Evolutionary conservation across 1,139 yeast genomes (phyloP), one percentile per base, ranked within the genome.

Genomic region (Sugiyamaella sp.): DNA sequence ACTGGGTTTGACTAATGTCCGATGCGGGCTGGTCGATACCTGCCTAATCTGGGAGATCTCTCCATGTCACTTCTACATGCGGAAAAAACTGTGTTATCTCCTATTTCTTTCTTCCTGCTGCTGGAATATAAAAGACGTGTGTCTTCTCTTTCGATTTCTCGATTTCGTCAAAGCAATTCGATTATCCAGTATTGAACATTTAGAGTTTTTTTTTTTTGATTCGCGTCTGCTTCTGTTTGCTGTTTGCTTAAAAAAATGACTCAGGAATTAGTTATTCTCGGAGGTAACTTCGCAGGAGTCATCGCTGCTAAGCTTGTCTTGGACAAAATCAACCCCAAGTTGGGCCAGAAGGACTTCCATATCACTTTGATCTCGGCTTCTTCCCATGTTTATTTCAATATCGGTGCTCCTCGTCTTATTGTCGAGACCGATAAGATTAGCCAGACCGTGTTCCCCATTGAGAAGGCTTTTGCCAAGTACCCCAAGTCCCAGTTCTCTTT

Each of bases 401-500:
- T 64, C 5, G 66, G 67, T 2, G 56, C 65, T 14, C 68, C 68
- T 17, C 58, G 70, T 17, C 55, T 63, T 14, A 35, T 65, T 43
- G 63, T 60, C 12, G 57, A 63, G 46, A 63, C 67, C 4, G 58
- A 57, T 10, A 19, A 45, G 20, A 46, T 58, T 19, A 53, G 57
- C 9, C 49, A 56, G 17, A 44, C 51, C 4, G 38, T 56, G 9
- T 53, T 59, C 44, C 57, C 63, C 6, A 43, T 60, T 14, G 57
- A 60, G 24, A 38, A 50, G 43, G 27, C 45, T 2, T 53, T 57
- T 38, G 53, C 60, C 14, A 52, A 52, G 41, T 49, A 57, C 54
- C 49, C 46, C 40, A 56, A 41, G 35, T 54, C 47, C 50, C 53
- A 33, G 17, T 55, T 62, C 46, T 51, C 61, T 14, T 59, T 62